Evolutionary conservation across 495 filamentous ascomycete species (phyloP).

Genomic region (Cryomyces minteri): DNA sequence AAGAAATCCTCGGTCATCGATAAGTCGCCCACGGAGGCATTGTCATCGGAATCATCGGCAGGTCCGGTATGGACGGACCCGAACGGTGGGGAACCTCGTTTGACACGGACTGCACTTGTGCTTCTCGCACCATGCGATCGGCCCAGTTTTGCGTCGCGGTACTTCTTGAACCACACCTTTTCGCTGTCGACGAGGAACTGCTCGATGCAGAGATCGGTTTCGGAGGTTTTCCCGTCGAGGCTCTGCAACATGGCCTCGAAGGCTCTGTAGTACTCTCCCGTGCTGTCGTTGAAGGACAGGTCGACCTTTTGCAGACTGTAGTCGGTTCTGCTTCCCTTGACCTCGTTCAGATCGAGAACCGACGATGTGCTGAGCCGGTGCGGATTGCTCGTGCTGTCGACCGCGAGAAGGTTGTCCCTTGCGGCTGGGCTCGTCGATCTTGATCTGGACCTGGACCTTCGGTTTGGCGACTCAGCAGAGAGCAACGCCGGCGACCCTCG

Average conservation of each 20-base stretch:
- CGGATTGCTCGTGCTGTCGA: too few species aligned
- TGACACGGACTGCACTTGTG: not conserved
- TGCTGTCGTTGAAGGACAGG: constrained; percentile 45
- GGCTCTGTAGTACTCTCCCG: constrained; percentile 31
- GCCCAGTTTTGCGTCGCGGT: constrained; percentile 30
- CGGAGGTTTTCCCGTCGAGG: constrained; percentile 32
- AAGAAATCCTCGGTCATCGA: constrained; percentile 33
- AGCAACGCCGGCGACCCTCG: too few species aligned
- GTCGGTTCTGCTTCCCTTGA: too few species aligned
- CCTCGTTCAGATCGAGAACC: too few species aligned
- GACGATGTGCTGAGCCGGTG: too few species aligned
- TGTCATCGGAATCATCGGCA: not conserved
- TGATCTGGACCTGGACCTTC: too few species aligned
- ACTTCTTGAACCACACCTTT: constrained; percentile 41
- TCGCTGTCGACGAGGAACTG: constrained; percentile 39
- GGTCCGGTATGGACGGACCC: not conserved
- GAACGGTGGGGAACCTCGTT: not conserved
- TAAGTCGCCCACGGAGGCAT: not conserved
- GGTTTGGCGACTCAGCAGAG: too few species aligned
- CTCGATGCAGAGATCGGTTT: constrained; percentile 39
- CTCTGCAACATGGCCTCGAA: constrained; percentile 35
- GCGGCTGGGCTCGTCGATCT: too few species aligned
- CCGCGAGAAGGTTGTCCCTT: too few species aligned
- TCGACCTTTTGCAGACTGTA: constrained; percentile 40
- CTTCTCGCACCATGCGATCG: not conserved